phyloP scores from a whole-genome alignment of 768 basidiomycete species.

The Suillus americanus region DNA sequence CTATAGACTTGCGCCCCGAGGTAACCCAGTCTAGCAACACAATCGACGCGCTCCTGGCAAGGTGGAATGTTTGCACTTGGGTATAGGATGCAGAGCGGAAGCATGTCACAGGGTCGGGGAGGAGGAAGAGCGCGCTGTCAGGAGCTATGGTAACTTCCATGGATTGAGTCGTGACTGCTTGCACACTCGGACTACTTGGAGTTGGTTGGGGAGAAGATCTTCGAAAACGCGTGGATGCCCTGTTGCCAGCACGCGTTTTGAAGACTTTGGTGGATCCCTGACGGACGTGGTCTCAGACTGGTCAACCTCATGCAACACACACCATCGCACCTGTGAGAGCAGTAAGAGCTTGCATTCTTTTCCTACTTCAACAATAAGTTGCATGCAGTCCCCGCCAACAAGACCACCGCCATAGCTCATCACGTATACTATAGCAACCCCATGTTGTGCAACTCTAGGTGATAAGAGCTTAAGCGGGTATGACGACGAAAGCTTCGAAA shows the following conservation, averaged over 20 bases:
- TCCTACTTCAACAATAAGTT: constrained; percentile 61
- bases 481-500: constrained; percentile 72
- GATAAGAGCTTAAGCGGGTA: constrained; percentile 91
- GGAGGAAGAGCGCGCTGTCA: constrained; percentile 64
- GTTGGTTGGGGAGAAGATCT: constrained; percentile 8
- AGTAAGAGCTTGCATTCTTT: constrained; percentile 61
- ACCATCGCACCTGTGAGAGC: constrained; percentile 73
- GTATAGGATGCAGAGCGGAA: constrained; percentile 82
- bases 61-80: constrained; percentile 78
- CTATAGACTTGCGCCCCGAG: constrained; percentile 76
- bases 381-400: constrained; percentile 79
- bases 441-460: constrained; percentile 50
- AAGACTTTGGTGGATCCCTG: constrained; percentile 96
- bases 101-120: constrained; percentile 93
- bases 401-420: constrained; percentile 91
- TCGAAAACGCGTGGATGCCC: constrained; percentile 44
- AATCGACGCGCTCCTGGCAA: constrained; percentile 59
- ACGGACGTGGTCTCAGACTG: constrained; percentile 5
- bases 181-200: background rate
- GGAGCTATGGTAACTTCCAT: constrained; percentile 56
- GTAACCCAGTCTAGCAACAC: constrained; percentile 91
- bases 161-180: constrained; percentile 55
- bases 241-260: constrained; percentile 67
- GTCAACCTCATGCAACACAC: constrained; percentile 5
- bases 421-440: constrained; percentile 72